Conservation (phyloP, 495 filamentous ascomycete genomes). For the Penicillium pulvis region DNA sequence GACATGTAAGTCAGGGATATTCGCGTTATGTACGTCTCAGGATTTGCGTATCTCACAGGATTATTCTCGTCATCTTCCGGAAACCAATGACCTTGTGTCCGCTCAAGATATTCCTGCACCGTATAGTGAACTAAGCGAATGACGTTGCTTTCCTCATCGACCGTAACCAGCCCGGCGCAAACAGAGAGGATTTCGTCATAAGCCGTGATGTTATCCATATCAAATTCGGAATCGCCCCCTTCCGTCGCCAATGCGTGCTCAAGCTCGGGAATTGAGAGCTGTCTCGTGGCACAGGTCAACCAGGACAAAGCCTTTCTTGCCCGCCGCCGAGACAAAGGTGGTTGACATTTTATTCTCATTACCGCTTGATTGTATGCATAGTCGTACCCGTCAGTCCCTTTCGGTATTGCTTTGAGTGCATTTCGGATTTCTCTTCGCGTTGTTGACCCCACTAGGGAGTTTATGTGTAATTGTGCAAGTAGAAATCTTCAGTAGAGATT, state of each 20-base stretch:
- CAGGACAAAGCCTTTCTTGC: not conserved
- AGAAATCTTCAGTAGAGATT: not conserved
- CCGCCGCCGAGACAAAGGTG: not conserved
- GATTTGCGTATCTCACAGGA: not conserved
- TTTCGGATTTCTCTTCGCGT: not conserved
- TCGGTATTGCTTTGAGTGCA: not conserved
- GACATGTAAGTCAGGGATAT: not conserved
- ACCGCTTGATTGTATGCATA: not conserved
- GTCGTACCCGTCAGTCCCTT: not conserved
- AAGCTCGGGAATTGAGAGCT: not conserved
- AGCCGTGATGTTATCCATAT: not conserved
- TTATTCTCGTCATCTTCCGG: not conserved
- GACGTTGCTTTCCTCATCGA: constrained; percentile 3
- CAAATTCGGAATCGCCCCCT: not conserved
- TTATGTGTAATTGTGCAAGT: not conserved
- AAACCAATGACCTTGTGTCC: not conserved
- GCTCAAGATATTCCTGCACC: not conserved
- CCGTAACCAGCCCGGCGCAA: not conserved
- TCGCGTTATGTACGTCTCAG: not conserved
- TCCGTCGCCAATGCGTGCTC: not conserved
- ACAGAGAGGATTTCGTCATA: not conserved
- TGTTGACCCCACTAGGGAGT: not conserved
- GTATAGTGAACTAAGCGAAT: not conserved
- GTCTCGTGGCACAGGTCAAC: not conserved
- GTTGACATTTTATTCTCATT: not conserved